Conservation (phyloP, 768 basidiomycete genomes). For the Termitomyces sp. region DNA sequence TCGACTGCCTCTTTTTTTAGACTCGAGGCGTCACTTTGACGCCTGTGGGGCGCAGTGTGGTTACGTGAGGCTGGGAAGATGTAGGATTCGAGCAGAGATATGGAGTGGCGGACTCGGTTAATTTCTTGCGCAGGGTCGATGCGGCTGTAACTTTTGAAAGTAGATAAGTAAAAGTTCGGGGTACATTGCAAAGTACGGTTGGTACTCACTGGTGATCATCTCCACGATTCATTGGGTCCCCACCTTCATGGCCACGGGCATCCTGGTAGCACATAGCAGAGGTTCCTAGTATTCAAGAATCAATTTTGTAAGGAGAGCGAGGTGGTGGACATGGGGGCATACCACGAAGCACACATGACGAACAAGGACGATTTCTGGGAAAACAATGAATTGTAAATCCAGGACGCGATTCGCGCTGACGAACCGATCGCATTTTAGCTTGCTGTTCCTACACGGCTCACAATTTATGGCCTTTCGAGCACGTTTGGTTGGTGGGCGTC, state of each 20-base stretch:
- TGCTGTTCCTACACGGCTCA: constrained; percentile 82
- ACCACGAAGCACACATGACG: constrained; percentile 82
- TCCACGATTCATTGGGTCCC: constrained; percentile 45
- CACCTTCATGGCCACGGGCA: constrained; percentile 55
- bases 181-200: constrained; percentile 6
- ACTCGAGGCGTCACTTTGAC: constrained; percentile 29
- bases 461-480: constrained; percentile 87
- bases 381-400: constrained; percentile 11
- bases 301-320: not conserved
- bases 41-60: constrained; percentile 25
- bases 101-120: constrained; percentile 60
- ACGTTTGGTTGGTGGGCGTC: constrained; percentile 70
- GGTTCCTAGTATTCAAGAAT: constrained; percentile 47
- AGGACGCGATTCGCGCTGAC: constrained; percentile 14
- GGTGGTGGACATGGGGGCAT: constrained; percentile 16
- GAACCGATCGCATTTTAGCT: constrained; percentile 85
- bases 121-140: constrained; percentile 65
- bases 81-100: constrained; percentile 61
- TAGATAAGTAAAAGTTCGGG: constrained; percentile 6
- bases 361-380: constrained; percentile 78
- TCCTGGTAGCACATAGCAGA: constrained; percentile 78
- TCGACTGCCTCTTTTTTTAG: constrained; percentile 52
- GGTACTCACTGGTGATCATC: constrained; percentile 54
- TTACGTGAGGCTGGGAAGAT: constrained; percentile 40
- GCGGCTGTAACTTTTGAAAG: constrained; percentile 31